These are phyloP conservation scores for Psilocybe mexicana DNA, from an alignment of 1,284 basidiomycete species.

Conservation along the genomic window DNA sequence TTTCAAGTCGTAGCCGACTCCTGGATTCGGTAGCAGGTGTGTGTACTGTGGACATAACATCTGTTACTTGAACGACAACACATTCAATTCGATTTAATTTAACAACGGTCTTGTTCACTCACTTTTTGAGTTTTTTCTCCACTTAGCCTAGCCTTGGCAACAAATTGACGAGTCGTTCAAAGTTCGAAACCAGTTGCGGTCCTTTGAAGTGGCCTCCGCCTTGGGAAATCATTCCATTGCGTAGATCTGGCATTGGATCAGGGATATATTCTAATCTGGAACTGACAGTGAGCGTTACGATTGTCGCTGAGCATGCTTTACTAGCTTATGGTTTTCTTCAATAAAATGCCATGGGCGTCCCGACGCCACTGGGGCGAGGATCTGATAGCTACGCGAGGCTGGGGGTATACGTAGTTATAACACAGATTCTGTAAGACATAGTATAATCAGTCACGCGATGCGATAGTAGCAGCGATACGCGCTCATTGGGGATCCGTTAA, in stretches of 20 bases:
- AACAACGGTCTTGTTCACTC: neutral
- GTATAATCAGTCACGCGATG: too few species aligned
- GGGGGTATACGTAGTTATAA: neutral
- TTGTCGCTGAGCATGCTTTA: neutral
- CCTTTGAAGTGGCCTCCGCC: neutral
- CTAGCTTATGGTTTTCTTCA: neutral
- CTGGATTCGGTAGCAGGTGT: neutral
- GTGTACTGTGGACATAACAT: neutral
- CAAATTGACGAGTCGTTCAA: neutral
- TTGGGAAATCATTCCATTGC: neutral
- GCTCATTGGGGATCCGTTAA: neutral
- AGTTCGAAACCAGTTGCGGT: too few species aligned
- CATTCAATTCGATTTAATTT: too few species aligned
- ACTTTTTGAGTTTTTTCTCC: neutral
- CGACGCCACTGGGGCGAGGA: slow-evolving; percentile 5
- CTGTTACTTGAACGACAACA: neutral
- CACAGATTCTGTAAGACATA: neutral
- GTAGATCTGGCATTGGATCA: neutral
- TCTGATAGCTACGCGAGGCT: neutral
- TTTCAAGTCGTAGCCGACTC: neutral
- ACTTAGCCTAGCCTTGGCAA: neutral
- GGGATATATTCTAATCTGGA: neutral
- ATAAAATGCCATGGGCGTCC: neutral
- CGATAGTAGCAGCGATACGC: too few species aligned
- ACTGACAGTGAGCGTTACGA: neutral